Base-by-base conservation (phyloP, 345 rosid genomes). In the Rhodamnia argentea region DNA sequence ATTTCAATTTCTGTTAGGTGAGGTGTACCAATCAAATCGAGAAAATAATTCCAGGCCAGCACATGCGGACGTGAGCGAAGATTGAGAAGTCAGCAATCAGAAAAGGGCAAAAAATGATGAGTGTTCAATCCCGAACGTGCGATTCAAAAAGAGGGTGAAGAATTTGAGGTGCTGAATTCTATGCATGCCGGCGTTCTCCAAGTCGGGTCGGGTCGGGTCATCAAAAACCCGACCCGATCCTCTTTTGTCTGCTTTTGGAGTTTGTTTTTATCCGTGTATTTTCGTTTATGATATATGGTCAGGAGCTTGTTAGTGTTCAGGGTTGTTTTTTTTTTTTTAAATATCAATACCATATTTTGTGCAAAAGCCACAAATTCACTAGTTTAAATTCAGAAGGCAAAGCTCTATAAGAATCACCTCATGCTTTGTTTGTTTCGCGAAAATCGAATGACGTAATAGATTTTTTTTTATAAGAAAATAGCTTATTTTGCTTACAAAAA, bases 11-110 rank as follows among this genome's bases (percentile, higher is more conserved):
- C 4, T 10, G 47, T 10, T 70, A 51, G 85, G 86, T 87, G 83
- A 84, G 86, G 51, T 70, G 78, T 27, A 47, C 64, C 90, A 47
- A 86, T 87, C 90, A 84, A 64, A 37, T 37, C 3, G 40, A 37
- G 44, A 20, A 70, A 22, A 32, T 70, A 40, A 70, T 32, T 18
- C 81, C 7, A 37, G 83, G 86, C 89, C 87, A 82, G 86, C 89
- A 60, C 90, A 84, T 87, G 88, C 83, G 15, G 55, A 84, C 60
- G 18, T 10, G 20, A 10, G 76, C 82, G 22, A 74, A 13, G 24
- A 5, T 1, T 75, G 26, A 74, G 51, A 26, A 60, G 70, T 37
- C 89, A n/a, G 76, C 54, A 58, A 81, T 57, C 42, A 83, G 42
- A 6, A 13, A 13, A 20, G 8, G 22, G n/a, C n/a, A 3, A 5